A percentile compares a stretch with the other conserved stretches of the same genome.
Conservation (phyloP, 495 filamentous ascomycete genomes). For the Usnea hakonensis region DNA sequence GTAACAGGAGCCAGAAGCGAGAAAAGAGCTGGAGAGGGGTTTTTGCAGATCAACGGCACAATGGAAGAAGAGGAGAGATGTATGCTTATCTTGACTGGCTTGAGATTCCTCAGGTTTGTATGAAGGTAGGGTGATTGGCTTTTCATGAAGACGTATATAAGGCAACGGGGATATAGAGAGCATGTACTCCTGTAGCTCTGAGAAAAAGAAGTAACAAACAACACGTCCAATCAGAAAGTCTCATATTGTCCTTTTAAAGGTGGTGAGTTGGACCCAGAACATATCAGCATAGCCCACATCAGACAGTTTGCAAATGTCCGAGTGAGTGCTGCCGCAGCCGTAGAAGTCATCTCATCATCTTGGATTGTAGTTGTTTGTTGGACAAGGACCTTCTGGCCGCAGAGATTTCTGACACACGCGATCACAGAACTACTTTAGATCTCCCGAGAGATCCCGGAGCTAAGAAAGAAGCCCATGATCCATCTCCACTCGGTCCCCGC, state of each 20-base stretch:
- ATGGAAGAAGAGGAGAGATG: background rate
- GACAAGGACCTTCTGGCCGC: background rate
- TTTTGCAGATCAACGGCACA: background rate
- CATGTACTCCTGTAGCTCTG: background rate
- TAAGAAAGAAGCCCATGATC: background rate
- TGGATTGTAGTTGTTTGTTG: constrained; percentile 40
- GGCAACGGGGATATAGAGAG: background rate
- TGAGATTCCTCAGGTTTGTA: background rate
- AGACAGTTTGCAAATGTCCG: constrained; percentile 23
- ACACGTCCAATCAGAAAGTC: constrained; percentile 38
- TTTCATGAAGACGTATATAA: background rate
- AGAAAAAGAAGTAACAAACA: constrained; percentile 6
- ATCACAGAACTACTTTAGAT: background rate
- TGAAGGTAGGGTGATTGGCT: background rate
- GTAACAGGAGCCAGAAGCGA: background rate
- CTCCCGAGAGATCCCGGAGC: background rate
- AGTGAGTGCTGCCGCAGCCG: constrained; percentile 35
- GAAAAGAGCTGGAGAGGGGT: background rate
- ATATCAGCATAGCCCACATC: constrained; percentile 43
- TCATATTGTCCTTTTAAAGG: constrained; percentile 40
- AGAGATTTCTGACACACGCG: background rate
- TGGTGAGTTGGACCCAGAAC: constrained; percentile 38
- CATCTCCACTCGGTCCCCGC: no score
- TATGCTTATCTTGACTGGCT: background rate
- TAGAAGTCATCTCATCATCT: constrained; percentile 41